These are phyloP conservation scores for Pisolithus orientalis DNA, from an alignment of 768 basidiomycete species.

Conservation along the genomic window DNA sequence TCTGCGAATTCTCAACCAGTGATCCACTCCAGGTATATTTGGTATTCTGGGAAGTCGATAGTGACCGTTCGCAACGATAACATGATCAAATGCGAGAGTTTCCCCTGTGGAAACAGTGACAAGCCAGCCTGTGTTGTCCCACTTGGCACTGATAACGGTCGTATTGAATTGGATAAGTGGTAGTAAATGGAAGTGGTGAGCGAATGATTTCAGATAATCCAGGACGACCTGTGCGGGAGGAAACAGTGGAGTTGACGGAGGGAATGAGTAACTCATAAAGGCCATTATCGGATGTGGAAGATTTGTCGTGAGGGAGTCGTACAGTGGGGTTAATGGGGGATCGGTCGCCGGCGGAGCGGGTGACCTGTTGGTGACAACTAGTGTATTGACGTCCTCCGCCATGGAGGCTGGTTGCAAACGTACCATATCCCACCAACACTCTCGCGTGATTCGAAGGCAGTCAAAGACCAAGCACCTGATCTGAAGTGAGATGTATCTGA, in stretches of 20 bases:
- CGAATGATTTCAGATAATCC: conserved; percentile 64
- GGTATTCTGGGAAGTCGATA: conserved; percentile 62
- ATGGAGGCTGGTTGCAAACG: conserved; percentile 11
- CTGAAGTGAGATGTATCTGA: conserved; percentile 53
- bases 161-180: conserved; percentile 61
- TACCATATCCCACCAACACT: conserved; percentile 77
- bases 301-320: conserved; percentile 79
- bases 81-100: conserved; percentile 45
- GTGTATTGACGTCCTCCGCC: neutral
- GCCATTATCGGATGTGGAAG: conserved; percentile 76
- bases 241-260: conserved; percentile 65
- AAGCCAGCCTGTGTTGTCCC: conserved; percentile 41
- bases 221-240: conserved; percentile 57
- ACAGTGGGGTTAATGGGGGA: conserved; percentile 62
- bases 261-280: conserved; percentile 57
- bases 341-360: conserved; percentile 45
- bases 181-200: conserved; percentile 51
- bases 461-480: conserved; percentile 54
- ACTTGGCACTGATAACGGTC: conserved; percentile 42
- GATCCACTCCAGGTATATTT: conserved; percentile 46
- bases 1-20: conserved; percentile 48
- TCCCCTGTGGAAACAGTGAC: conserved; percentile 38
- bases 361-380: conserved; percentile 34
- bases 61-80: conserved; percentile 75
- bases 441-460: conserved; percentile 58